Base-by-base conservation (phyloP, 2,329 filamentous ascomycete species). In the Fusarium denticulatum region DNA sequence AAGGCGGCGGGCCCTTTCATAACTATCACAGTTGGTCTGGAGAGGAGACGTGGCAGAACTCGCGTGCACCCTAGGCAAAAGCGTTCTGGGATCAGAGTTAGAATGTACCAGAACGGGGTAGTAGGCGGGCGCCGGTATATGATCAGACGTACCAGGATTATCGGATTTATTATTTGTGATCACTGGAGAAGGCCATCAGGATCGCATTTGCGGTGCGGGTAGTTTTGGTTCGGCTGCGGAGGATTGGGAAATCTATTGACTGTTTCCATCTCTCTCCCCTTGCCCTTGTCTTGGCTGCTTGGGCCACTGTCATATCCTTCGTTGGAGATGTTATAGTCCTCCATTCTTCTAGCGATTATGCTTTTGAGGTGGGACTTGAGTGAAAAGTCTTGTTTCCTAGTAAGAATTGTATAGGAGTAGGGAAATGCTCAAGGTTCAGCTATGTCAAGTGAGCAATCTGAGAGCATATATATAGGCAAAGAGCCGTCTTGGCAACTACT, bases 31-130 rank as follows among this genome's bases (percentile, higher is more conserved):
- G 13, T 34, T 52, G 32, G 32, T 52, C 16, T 14, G 32, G 13
- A 16, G 9, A 37, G 2, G 12, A 6, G 32, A 4, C 9, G 5
- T 26, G 1, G 1, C 49, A 26, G 0, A 5, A 24, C 6, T 14
- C 7, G 4, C 13, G 10, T 6, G 22, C 13, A 52, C 9, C 5
- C 6, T 34, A 26, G 5, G 49, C 18, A 52, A 26, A 37, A 26
- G 7, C n/a, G 32, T 5, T 52, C 12, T 26, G 20, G 12, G 7
- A 20, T 6, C 7, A 4, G 10, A 6, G n/a, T 15, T 18, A 20
- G 49, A 36, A 20, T 24, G 4, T 10, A 24, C 30, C 22, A 16
- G 5, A 22, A 10, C 6, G 28, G 30, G 14, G 7, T 3, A 18
- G 7, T 18, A 4, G 11, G 20, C 37, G 12, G 30, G 11, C 16